phyloP scores from a whole-genome alignment of 805 yeast genomes.

The Saccharomycopsis schoenii region DNA sequence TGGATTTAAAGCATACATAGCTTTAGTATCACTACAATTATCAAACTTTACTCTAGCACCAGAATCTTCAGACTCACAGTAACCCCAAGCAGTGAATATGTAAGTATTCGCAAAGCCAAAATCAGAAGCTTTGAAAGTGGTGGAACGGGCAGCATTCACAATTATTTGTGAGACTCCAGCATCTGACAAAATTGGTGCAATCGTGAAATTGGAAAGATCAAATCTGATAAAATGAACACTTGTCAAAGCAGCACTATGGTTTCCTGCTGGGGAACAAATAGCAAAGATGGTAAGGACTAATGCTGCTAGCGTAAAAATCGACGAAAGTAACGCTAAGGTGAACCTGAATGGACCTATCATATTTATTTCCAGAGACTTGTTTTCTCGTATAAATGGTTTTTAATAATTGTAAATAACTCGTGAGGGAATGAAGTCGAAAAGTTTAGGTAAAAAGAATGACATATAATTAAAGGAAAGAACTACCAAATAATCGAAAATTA shows the following conservation, averaged over 20 bases:
- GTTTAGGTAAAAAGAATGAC: background rate
- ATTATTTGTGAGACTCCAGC: slow-evolving; percentile 17
- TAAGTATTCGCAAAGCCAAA: slow-evolving; percentile 38
- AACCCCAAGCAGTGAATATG: slow-evolving; percentile 55
- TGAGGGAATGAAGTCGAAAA: too few relatives aligned
- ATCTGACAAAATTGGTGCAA: slow-evolving; percentile 19
- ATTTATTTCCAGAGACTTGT: background rate
- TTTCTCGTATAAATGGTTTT: background rate
- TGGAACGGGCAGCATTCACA: slow-evolving; percentile 15
- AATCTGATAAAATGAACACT: slow-evolving; percentile 40
- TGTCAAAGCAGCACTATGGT: slow-evolving; percentile 32
- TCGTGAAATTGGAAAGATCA: slow-evolving; percentile 29
- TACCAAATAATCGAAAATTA: background rate
- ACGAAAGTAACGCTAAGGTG: slow-evolving; percentile 22
- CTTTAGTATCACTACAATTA: slow-evolving; percentile 45
- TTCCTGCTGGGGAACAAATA: slow-evolving; percentile 39
- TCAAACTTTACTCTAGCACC: slow-evolving; percentile 24
- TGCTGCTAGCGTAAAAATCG: slow-evolving; percentile 32
- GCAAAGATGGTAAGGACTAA: slow-evolving; percentile 39
- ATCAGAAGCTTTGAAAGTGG: slow-evolving; percentile 16
- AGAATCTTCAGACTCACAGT: slow-evolving; percentile 39
- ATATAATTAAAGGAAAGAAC: too few relatives aligned
- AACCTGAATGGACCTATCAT: slow-evolving; percentile 18
- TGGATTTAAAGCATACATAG: slow-evolving; percentile 51
- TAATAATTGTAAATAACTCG: too few relatives aligned